Conservation (phyloP, 441 rosid genomes). For the Aleurites moluccanus region DNA sequence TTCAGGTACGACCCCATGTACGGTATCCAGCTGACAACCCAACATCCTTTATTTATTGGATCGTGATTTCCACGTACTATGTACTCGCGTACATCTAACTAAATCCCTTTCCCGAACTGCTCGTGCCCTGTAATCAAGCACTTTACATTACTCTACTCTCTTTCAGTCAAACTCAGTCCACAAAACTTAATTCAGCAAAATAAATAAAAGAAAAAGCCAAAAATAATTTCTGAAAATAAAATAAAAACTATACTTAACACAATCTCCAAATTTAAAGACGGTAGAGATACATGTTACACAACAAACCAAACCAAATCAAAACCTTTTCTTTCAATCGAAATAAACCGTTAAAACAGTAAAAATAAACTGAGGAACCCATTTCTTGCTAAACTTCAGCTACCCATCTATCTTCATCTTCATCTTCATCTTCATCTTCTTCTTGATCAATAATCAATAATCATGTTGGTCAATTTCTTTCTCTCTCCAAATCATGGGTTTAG, state of each 20-base stretch:
- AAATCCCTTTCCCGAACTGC: slow-evolving; percentile 1
- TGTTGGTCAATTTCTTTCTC: slow-evolving; percentile 20
- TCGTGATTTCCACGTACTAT: slow-evolving; percentile 20
- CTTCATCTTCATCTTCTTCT: slow-evolving; percentile 16
- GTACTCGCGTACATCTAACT: neutral
- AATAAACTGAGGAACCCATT: neutral
- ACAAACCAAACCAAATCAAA: neutral
- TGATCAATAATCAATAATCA: neutral
- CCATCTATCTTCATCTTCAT: slow-evolving; percentile 13
- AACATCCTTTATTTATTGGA: slow-evolving; percentile 19
- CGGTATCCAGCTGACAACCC: slow-evolving; percentile 30
- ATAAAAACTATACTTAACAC: neutral
- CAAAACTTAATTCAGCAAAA: neutral
- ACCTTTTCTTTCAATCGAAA: neutral
- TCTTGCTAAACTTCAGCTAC: slow-evolving; percentile 4
- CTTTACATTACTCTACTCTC: neutral
- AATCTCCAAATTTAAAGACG: neutral
- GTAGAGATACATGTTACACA: neutral
- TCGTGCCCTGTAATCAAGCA: slow-evolving; percentile 18
- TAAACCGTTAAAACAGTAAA: slow-evolving; percentile 24
- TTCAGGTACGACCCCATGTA: slow-evolving; percentile 36
- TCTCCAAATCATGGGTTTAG: slow-evolving; percentile 26
- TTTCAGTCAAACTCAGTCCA: slow-evolving; percentile 32
- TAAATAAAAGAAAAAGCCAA: neutral
- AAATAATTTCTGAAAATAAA: neutral